Evolutionary conservation across 176 grass and related monocot species (phyloP), one percentile per base, ranked within the genome.

Genomic region (Lolium rigidum): DNA sequence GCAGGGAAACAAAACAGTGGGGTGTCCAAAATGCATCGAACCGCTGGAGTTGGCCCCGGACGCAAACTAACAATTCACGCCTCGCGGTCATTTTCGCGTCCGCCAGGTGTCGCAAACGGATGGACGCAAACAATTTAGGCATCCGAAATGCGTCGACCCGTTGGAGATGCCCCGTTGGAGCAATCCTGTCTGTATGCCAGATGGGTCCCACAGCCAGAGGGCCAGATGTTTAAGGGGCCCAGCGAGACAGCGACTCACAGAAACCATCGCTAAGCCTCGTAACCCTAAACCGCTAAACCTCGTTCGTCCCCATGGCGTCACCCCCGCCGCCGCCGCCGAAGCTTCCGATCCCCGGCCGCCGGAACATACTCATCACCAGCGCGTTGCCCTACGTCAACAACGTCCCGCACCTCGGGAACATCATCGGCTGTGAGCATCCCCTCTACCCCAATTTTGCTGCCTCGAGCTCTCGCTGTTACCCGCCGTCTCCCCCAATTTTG

Each of bases 351-450:
- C 87, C 89, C 28, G 89, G 91, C 35, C 94, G 89, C 62, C 91
- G 91, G n/a, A 96, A 96, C 68, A 74, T 96, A 82, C 87, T 96
- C 37, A 92, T 96, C 87, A 96, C 94, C 21, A 94, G 94, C 85
- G 94, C 94, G 16, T 50, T 96, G 64, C 94, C 94, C 17, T 96
- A 96, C 56, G 91, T 94, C 75, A 96, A 96, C 83, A 96, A 96
- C 58, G 89, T 96, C 11, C 91, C 91, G 55, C 94, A 96, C 80
- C 94, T 96, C 13, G 94, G 89, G 39, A 93, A 94, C 79, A 94
- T 96, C 87, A 92, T 96, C 82, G 91, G 94, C 77, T 96, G 94
- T 96, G 84, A 91, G 86, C 75, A 62, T 16, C 48, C 18, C 68
- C 15, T 64, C 76, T 60, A 18, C 80, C 70, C 22, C 41, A 75